Conservation (phyloP, 1,284 basidiomycete genomes). For the Cryptococcus hybrid region DNA sequence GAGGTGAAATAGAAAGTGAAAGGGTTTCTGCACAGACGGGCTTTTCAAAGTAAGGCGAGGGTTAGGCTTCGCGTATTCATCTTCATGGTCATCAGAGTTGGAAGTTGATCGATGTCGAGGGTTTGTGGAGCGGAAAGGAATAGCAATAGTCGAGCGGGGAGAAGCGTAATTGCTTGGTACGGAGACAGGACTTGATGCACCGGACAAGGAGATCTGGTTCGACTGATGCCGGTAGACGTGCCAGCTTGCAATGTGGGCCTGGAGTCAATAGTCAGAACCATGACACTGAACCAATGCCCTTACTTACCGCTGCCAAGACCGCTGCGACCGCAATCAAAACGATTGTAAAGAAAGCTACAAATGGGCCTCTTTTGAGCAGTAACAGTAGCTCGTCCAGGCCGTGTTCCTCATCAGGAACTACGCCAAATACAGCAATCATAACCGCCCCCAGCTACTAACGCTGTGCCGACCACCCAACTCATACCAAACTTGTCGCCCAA, state of each 20-base stretch:
- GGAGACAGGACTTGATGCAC: constrained; percentile 9
- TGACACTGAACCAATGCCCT: background rate
- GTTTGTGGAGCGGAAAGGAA: constrained; percentile 28
- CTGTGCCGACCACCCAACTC: constrained; percentile 80
- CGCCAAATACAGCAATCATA: constrained; percentile 87
- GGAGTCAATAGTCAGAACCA: background rate
- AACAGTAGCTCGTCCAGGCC: constrained; percentile 79
- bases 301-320: constrained; percentile 64
- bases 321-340: constrained; percentile 64
- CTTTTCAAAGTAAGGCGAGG: background rate
- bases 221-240: background rate
- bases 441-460: constrained; percentile 82
- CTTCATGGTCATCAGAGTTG: background rate
- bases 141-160: constrained; percentile 27
- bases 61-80: background rate
- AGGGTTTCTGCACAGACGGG: background rate
- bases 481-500: constrained; percentile 83
- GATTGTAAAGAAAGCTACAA: constrained; percentile 75
- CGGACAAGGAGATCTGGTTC: no score
- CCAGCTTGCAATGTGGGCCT: background rate
- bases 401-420: constrained; percentile 87
- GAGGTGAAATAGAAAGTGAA: background rate
- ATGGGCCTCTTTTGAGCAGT: constrained; percentile 75
- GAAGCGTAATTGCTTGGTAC: constrained; percentile 37
- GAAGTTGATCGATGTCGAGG: constrained; percentile 11